phyloP scores from a whole-genome alignment of 352 stramenopile genomes.

The Phytophthora podocarpi region DNA sequence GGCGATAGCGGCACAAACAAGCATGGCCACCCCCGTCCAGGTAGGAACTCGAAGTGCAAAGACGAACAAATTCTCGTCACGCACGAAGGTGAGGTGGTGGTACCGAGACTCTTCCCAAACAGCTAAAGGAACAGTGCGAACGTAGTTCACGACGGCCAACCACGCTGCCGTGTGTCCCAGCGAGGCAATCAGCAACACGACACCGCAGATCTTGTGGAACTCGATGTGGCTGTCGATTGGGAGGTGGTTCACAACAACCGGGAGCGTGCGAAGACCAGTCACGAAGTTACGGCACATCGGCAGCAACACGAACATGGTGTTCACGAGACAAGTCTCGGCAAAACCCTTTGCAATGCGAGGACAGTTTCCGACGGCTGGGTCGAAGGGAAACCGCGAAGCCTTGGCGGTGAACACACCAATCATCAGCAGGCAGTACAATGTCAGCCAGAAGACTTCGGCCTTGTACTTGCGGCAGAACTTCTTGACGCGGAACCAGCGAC shows the following conservation, averaged over 20 bases:
- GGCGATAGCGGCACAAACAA: conserved; percentile 55
- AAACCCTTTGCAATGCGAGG: conserved; percentile 70
- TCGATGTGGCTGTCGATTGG: conserved; percentile 71
- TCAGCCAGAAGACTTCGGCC: conserved; percentile 56
- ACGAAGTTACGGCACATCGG: conserved; percentile 80
- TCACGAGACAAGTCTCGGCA: conserved; percentile 75
- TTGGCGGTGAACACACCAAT: conserved; percentile 56
- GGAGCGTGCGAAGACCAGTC: conserved; percentile 46
- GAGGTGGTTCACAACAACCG: conserved; percentile 54
- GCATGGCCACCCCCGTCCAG: conserved; percentile 68
- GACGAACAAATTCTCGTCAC: conserved; percentile 49
- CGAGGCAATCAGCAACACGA: conserved; percentile 68
- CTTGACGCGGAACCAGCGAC: conserved; percentile 28
- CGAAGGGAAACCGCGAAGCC: conserved; percentile 38
- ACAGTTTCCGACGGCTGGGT: conserved; percentile 58
- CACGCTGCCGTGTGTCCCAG: conserved; percentile 58
- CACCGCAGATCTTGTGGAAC: conserved; percentile 79
- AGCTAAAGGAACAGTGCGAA: conserved; percentile 37
- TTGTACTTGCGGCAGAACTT: conserved; percentile 54
- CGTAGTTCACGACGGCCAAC: conserved; percentile 62
- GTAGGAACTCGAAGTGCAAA: conserved; percentile 58
- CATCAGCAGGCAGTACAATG: conserved; percentile 50
- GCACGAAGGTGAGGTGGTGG: conserved; percentile 53
- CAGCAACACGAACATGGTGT: conserved; percentile 75
- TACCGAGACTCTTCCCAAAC: conserved; percentile 56